Conservation (phyloP, 805 yeast genomes). For the Yamadazyma kitorensis region DNA sequence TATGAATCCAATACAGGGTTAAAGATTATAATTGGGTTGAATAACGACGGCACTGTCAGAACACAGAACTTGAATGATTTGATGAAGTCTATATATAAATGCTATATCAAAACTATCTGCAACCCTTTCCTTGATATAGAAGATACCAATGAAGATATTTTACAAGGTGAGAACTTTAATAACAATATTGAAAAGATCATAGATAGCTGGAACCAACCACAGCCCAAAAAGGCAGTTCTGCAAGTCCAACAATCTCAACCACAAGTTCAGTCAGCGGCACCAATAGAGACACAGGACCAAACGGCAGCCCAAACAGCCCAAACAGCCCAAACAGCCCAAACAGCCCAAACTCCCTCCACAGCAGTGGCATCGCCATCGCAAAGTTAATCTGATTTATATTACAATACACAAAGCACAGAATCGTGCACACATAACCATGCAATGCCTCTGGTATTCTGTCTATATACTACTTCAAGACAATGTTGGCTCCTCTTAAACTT, state of each 20-base stretch:
- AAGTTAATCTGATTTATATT: too few species aligned
- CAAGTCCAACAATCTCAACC: not conserved
- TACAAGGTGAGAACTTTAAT: constrained; percentile 33
- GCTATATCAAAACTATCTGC: constrained; percentile 54
- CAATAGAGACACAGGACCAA: too few species aligned
- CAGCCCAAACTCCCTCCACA: too few species aligned
- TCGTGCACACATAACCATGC: not conserved
- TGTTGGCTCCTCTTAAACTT: constrained; percentile 83
- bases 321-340: too few species aligned
- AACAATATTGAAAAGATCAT: constrained; percentile 25
- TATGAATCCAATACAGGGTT: constrained; percentile 66
- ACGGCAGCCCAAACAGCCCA: too few species aligned
- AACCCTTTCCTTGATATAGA: constrained; percentile 52
- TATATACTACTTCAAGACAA: constrained; percentile 54
- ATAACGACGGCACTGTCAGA: constrained; percentile 12
- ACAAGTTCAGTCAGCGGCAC: not conserved
- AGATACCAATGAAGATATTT: constrained; percentile 19
- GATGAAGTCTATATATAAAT: constrained; percentile 44
- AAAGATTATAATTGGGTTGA: constrained; percentile 57
- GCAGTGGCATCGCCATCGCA: too few species aligned
- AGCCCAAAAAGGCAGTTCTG: not conserved
- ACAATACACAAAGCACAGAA: not conserved
- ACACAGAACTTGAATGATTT: constrained; percentile 18
- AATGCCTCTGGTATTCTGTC: not conserved
- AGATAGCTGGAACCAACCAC: constrained; percentile 18